These are phyloP conservation scores for Xenoacremonium recifei DNA, from an alignment of 2,329 filamentous ascomycete genomes.

Conservation along the genomic window DNA sequence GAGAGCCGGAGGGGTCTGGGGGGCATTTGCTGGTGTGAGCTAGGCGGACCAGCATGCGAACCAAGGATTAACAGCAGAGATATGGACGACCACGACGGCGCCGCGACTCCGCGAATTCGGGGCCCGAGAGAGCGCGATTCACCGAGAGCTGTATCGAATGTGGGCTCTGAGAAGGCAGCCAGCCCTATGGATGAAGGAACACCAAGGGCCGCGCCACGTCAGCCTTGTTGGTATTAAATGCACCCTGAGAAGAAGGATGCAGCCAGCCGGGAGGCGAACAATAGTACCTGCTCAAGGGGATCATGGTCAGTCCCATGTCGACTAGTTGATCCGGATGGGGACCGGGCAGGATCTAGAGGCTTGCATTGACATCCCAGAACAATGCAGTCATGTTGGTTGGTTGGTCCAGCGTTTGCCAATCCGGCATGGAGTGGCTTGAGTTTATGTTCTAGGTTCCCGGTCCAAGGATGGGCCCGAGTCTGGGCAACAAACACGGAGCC, in stretches of 20 bases:
- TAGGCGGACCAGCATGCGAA: neutral
- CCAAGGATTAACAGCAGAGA: too few relatives aligned
- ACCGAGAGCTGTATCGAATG: too few relatives aligned
- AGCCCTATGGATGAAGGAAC: too few relatives aligned
- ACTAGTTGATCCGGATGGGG: constrained; percentile 10
- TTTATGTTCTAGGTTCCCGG: constrained; percentile 12
- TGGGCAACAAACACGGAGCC: too few relatives aligned
- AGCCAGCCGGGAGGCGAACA: neutral
- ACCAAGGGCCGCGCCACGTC: neutral
- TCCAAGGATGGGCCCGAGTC: too few relatives aligned
- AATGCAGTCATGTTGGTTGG: constrained; percentile 7
- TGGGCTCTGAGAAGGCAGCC: too few relatives aligned
- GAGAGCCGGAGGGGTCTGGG: neutral
- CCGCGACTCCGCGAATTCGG: too few relatives aligned
- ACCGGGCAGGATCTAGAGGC: neutral
- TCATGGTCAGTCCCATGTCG: constrained; percentile 2
- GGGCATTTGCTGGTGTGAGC: neutral
- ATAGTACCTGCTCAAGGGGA: constrained; percentile 9
- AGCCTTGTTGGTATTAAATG: neutral
- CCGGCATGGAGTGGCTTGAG: constrained; percentile 20
- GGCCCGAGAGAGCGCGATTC: too few relatives aligned
- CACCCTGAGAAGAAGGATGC: neutral
- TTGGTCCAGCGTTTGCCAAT: constrained; percentile 11
- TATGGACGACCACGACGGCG: too few relatives aligned
- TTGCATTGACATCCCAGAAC: constrained; percentile 15